phyloP scores from a whole-genome alignment of 2,329 filamentous ascomycete genomes.

The Aspergillus terreus region DNA sequence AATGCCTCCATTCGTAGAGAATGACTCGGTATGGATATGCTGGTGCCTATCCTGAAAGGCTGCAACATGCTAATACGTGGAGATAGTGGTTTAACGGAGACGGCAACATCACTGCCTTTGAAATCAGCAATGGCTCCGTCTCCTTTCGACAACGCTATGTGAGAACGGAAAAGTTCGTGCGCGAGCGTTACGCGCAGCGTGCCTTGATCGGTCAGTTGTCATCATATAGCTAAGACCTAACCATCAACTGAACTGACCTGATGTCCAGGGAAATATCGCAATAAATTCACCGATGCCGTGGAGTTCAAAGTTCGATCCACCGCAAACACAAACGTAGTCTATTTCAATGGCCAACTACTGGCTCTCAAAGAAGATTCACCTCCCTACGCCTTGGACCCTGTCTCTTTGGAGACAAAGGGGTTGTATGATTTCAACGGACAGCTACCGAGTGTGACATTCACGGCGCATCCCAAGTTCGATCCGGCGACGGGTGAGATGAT shows the following conservation, averaged over 20 bases:
- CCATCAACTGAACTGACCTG: too few species aligned
- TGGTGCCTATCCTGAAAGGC: not conserved
- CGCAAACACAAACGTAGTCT: slow-evolving; percentile 58
- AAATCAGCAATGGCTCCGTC: slow-evolving; percentile 30
- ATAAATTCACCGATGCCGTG: slow-evolving; percentile 38
- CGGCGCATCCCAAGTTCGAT: slow-evolving; percentile 52
- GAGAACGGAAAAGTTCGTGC: slow-evolving; percentile 39
- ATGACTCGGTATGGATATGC: slow-evolving; percentile 22
- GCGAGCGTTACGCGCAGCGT: slow-evolving; percentile 36
- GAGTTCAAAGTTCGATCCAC: slow-evolving; percentile 32
- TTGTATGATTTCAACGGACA: slow-evolving; percentile 50
- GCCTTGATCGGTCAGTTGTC: slow-evolving; percentile 20
- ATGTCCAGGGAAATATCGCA: slow-evolving; percentile 36
- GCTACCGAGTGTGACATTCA: slow-evolving; percentile 45
- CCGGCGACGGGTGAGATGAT: slow-evolving; percentile 50
- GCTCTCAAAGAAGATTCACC: slow-evolving; percentile 53
- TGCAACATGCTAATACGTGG: not conserved
- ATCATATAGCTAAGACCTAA: too few species aligned
- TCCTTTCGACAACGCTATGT: slow-evolving; percentile 38
- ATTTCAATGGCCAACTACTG: slow-evolving; percentile 49
- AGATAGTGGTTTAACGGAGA: slow-evolving; percentile 38
- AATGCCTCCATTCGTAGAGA: slow-evolving; percentile 28
- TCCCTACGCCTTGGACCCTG: slow-evolving; percentile 47
- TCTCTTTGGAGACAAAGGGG: slow-evolving; percentile 50
- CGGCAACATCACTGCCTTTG: slow-evolving; percentile 38